Conservation (phyloP, 768 basidiomycete species). For the Trametes sanguinea region DNA sequence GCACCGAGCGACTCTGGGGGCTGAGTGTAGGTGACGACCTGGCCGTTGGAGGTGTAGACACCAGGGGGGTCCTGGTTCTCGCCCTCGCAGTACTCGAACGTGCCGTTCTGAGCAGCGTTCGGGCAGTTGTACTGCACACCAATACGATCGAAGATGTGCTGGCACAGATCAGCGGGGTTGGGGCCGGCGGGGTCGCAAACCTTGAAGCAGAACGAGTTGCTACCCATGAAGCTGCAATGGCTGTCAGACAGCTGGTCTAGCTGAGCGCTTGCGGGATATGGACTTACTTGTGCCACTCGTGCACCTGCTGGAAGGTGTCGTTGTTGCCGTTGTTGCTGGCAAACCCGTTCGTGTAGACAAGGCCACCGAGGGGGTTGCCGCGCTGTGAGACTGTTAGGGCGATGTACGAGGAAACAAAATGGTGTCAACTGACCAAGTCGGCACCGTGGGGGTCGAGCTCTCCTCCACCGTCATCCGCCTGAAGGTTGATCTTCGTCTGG, state of each 20-base stretch:
- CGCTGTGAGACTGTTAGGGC: slow-evolving; percentile 40
- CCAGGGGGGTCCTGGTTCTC: slow-evolving; percentile 68
- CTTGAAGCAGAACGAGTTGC: slow-evolving; percentile 66
- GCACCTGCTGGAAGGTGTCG: slow-evolving; percentile 51
- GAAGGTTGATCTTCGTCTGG: slow-evolving; percentile 58
- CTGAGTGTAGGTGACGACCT: slow-evolving; percentile 46
- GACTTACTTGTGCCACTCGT: slow-evolving; percentile 69
- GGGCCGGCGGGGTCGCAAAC: slow-evolving; percentile 60
- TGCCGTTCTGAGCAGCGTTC: slow-evolving; percentile 54
- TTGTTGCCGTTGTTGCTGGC: slow-evolving; percentile 44
- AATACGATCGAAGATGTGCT: slow-evolving; percentile 75
- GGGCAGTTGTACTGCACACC: slow-evolving; percentile 78
- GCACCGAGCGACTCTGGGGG: slow-evolving; percentile 49
- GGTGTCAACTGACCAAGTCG: slow-evolving; percentile 46
- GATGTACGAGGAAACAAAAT: background rate
- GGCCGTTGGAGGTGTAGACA: slow-evolving; percentile 44
- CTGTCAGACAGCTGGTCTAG: background rate
- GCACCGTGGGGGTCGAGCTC: slow-evolving; percentile 80
- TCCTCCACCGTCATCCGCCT: slow-evolving; percentile 61
- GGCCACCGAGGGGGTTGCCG: slow-evolving; percentile 77
- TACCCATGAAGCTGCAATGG: slow-evolving; percentile 68
- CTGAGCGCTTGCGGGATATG: no score
- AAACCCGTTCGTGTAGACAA: slow-evolving; percentile 64
- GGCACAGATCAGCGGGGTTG: slow-evolving; percentile 57
- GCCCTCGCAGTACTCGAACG: slow-evolving; percentile 65